phyloP scores from a whole-genome alignment of 2,329 filamentous ascomycete species.

The Pseudogymnoascus sp. region DNA sequence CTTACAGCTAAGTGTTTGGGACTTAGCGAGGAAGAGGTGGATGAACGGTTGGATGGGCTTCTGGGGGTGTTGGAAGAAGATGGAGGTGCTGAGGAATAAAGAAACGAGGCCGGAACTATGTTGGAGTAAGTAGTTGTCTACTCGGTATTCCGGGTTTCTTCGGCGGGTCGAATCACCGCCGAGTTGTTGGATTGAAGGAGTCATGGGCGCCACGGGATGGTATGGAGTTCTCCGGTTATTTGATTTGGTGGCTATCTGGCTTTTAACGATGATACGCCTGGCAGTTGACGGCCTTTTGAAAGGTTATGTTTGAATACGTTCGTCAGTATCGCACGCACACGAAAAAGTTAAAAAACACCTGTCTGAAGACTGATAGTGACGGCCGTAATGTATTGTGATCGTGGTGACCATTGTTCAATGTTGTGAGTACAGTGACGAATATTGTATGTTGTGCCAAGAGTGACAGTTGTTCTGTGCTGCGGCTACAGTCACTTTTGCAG shows the following conservation, averaged over 20 bases:
- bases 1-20: constrained; percentile 63
- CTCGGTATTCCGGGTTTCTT: not conserved
- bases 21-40: constrained; percentile 61
- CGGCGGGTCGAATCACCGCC: not conserved
- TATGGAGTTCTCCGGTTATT: not conserved
- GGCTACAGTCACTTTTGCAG: not conserved
- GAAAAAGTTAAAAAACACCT: not conserved
- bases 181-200: not conserved
- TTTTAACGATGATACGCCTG: not conserved
- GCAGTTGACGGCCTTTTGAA: not conserved
- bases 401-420: not conserved
- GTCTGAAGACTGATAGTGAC: not conserved
- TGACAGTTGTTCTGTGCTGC: not conserved
- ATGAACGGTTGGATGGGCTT: constrained; percentile 54
- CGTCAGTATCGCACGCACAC: constrained; percentile 3
- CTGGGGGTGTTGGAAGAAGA: constrained; percentile 60
- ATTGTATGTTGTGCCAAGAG: not conserved
- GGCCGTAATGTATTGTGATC: not conserved
- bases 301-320: constrained; percentile 3
- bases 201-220: not conserved
- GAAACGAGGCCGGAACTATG: not conserved
- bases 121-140: not conserved
- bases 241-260: constrained; percentile 7
- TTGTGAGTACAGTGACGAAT: not conserved
- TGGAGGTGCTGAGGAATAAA: constrained; percentile 9